Percentiles rank a stretch among this genome's conserved stretches.
Conservation (phyloP, 2,329 filamentous ascomycete genomes). For the Gliomastix tumulicola region DNA sequence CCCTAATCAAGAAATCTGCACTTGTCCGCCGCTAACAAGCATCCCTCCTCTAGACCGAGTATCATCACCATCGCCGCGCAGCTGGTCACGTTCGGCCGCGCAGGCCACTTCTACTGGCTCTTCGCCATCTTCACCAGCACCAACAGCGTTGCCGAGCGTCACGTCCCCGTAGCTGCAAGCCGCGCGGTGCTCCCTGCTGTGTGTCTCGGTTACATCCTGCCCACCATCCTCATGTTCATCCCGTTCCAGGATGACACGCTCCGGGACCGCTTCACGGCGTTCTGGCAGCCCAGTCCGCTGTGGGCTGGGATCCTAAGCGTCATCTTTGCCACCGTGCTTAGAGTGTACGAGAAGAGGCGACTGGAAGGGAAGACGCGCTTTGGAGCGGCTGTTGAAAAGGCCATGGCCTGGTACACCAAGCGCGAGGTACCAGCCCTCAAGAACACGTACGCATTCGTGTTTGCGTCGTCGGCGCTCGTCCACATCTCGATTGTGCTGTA, state of each 20-base stretch:
- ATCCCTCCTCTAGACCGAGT: no score
- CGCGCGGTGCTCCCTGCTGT: background rate
- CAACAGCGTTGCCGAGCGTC: no score
- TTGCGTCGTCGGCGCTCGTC: background rate
- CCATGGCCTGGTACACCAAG: background rate
- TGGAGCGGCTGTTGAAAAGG: background rate
- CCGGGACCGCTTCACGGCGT: background rate
- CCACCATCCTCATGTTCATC: background rate
- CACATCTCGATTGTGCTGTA: background rate
- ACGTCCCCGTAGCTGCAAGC: background rate
- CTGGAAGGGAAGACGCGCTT: background rate
- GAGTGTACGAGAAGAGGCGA: no score
- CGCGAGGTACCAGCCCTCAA: background rate
- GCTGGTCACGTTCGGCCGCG: no score
- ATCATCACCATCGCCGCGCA: no score
- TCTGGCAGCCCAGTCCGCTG: conserved; percentile 1
- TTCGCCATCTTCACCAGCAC: no score
- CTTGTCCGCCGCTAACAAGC: no score
- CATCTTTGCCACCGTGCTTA: background rate
- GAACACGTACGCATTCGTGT: background rate
- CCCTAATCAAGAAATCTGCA: no score
- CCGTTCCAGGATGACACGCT: background rate
- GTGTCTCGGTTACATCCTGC: background rate
- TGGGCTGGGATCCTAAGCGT: background rate
- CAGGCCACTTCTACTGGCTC: no score